phyloP scores from a whole-genome alignment of 441 rosid genomes.

The Capsella rubella region DNA sequence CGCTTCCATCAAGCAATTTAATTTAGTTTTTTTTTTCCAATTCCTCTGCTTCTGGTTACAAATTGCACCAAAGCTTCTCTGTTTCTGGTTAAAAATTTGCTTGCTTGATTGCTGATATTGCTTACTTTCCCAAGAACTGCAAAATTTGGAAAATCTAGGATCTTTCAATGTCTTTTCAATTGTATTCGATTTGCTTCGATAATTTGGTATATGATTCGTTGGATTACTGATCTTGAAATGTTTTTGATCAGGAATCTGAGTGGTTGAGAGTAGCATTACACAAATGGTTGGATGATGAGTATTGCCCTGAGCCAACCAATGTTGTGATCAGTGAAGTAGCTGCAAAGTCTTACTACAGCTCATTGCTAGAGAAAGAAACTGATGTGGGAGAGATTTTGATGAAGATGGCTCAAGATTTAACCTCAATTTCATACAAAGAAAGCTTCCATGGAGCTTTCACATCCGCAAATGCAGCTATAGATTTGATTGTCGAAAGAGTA shows the following conservation, averaged over 20 bases:
- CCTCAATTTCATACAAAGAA: constrained; percentile 77
- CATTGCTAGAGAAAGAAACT: constrained; percentile 60
- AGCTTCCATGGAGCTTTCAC: constrained; percentile 97
- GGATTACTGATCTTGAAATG: neutral
- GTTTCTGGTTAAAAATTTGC: neutral
- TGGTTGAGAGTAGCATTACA: constrained; percentile 83
- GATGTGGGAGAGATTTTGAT: constrained; percentile 82
- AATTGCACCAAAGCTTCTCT: neutral
- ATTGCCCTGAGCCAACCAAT: constrained; percentile 93
- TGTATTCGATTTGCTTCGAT: neutral
- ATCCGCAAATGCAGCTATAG: constrained; percentile 78
- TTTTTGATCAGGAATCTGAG: constrained; percentile 69
- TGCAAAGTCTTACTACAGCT: constrained; percentile 58
- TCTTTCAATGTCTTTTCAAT: too few species aligned
- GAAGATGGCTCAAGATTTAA: constrained; percentile 73
- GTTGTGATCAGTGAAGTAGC: constrained; percentile 79
- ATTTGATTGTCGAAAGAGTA: constrained; percentile 58
- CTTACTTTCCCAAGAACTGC: neutral
- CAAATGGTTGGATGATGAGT: constrained; percentile 94
- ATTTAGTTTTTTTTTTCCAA: neutral
- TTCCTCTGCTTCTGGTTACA: neutral
- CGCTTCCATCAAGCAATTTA: neutral
- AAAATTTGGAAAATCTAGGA: neutral
- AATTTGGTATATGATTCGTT: neutral
- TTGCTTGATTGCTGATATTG: neutral